These are phyloP conservation scores for Carallia brachiata DNA, from an alignment of 345 rosid genomes.

Conservation along the genomic window DNA sequence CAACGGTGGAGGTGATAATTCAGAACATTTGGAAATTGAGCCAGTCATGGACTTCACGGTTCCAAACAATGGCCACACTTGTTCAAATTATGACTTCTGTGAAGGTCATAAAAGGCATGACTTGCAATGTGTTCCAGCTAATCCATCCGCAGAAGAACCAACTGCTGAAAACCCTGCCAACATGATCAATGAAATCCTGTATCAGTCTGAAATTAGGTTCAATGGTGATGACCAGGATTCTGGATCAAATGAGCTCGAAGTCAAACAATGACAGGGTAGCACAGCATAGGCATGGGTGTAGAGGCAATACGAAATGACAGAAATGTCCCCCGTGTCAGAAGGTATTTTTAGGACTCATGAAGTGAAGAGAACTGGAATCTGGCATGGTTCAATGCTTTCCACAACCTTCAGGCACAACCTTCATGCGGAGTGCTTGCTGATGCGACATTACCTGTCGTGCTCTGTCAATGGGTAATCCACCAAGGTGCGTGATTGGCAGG, in stretches of 20 bases:
- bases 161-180: conserved; percentile 5
- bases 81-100: not conserved
- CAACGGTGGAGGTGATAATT: not conserved
- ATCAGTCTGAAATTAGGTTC: not conserved
- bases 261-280: conserved; percentile 7
- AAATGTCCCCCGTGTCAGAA: not conserved
- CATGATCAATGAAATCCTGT: conserved; percentile 1
- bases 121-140: conserved; percentile 14
- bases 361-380: conserved; percentile 8
- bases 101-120: conserved; percentile 5
- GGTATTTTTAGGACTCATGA: conserved; percentile 3
- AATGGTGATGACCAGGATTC: not conserved
- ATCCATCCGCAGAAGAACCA: conserved; percentile 4
- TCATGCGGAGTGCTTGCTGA: not conserved
- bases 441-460: not conserved
- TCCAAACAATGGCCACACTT: not conserved
- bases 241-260: conserved; percentile 7
- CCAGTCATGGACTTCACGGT: conserved; percentile 2
- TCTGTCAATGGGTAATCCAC: conserved; percentile 4
- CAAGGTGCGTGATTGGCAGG: not conserved
- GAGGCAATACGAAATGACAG: conserved; percentile 9
- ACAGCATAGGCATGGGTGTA: not conserved
- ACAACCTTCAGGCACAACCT: not conserved
- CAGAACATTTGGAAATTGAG: conserved; percentile 12
- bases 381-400: not conserved